Evolutionary conservation across 805 yeast species (phyloP), one percentile per base, ranked within the genome.

Genomic region (Osmozyma mogii): DNA sequence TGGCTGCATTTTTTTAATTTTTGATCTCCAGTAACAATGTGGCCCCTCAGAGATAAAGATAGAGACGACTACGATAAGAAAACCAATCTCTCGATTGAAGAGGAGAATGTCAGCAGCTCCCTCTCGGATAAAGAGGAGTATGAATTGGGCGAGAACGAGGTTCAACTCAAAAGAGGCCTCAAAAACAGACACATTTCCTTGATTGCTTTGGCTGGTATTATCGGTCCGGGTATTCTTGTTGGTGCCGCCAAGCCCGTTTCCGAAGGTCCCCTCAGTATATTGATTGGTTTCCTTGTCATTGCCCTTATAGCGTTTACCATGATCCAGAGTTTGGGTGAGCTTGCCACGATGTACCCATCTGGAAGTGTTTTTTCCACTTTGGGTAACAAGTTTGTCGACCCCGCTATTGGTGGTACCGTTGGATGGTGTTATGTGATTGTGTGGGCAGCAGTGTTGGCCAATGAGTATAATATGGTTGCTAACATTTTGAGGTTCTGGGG

Each of bases 181-280:
- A 69, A 69, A 37, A 68, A 70, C 39, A 50, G 75, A 34, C 74
- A 68, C 43, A 57, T 70, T 22, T 64, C 75, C 9, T 44, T 72
- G 31, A 60, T 72, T 30, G 74, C 75, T 3, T 41, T 72, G 6
- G 75, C 78, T 15, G 78, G 79, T 23, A 65, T 74, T 29, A 68
- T 74, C 32, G 80, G 80, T 0, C 79, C 79, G 1, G 80, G 79
- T 37, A 66, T 65, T 16, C 54, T 72, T 28, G 63, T 74, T 15
- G 73, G 75, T 22, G 60, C 75, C 31, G 75, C 75, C 5, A 45
- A 56, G n/a, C 73, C 75, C 19, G 51, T 73, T 10, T 43, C 54
- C 6, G 49, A 61, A 21, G 71, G 72, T 25, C 78, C 79, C 0
- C 76, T 66, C 19, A 70, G 75, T 37, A 49, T 73, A 43, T 45